These are phyloP conservation scores for Suhomyces atakaporum DNA, from an alignment of 1,139 yeast species.

Conservation along the genomic window DNA sequence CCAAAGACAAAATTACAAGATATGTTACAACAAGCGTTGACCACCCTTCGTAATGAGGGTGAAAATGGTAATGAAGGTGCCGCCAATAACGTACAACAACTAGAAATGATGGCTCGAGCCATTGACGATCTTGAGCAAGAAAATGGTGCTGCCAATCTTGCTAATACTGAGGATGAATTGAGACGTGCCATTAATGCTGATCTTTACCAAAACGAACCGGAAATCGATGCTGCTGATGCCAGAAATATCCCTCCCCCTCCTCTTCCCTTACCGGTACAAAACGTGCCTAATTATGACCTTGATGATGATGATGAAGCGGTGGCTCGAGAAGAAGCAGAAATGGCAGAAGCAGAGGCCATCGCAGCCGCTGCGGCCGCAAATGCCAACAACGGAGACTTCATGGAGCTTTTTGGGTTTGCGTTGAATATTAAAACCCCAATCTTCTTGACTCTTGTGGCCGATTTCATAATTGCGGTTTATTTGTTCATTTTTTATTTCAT, in stretches of 20 bases:
- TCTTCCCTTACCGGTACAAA: not conserved
- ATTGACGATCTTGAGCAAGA: slow-evolving; percentile 33
- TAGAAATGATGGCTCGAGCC: slow-evolving; percentile 35
- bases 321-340: slow-evolving; percentile 9
- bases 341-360: slow-evolving; percentile 12
- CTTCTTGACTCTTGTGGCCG: slow-evolving; percentile 38
- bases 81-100: slow-evolving; percentile 23
- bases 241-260: slow-evolving; percentile 1
- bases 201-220: not conserved
- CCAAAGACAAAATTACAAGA: slow-evolving; percentile 41
- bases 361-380: slow-evolving; percentile 13
- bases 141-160: slow-evolving; percentile 6
- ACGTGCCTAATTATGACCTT: not conserved
- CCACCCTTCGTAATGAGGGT: slow-evolving; percentile 30
- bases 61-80: slow-evolving; percentile 24
- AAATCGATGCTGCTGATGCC: not conserved
- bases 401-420: slow-evolving; percentile 41
- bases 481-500: slow-evolving; percentile 51
- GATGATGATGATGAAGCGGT: slow-evolving; percentile 4
- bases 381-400: slow-evolving; percentile 21
- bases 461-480: slow-evolving; percentile 44
- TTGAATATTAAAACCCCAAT: slow-evolving; percentile 41
- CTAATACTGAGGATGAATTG: slow-evolving; percentile 20
- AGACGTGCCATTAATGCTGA: slow-evolving; percentile 20
- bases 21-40: slow-evolving; percentile 18